Percentiles rank a stretch among this genome's conserved stretches.
These are phyloP conservation scores for Russula sp. DNA, from an alignment of 768 basidiomycete species.

Conservation along the genomic window DNA sequence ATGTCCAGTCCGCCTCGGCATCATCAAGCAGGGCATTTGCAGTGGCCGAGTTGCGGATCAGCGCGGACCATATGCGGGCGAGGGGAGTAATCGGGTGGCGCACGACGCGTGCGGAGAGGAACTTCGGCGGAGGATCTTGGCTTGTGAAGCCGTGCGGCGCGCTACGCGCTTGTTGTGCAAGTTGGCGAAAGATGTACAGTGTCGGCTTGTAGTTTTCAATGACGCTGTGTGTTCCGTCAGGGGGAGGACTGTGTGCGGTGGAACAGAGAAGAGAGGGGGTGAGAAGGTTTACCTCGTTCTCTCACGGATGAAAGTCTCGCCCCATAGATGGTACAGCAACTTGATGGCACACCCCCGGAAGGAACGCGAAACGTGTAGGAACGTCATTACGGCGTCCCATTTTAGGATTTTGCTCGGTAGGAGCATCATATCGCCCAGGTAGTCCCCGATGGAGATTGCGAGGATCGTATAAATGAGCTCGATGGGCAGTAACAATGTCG, in stretches of 20 bases:
- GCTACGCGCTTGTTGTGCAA: conserved; percentile 16
- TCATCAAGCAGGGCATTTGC: conserved; percentile 22
- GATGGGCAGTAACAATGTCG: conserved; percentile 16
- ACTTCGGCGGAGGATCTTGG: conserved; percentile 8
- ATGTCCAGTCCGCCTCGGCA: conserved; percentile 9
- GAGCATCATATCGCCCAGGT: conserved; percentile 24
- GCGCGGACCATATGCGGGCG: conserved; percentile 26
- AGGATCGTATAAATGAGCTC: conserved; percentile 25
- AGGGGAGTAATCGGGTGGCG: conserved; percentile 29
- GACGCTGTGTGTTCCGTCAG: conserved; percentile 18
- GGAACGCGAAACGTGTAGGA: conserved; percentile 26
- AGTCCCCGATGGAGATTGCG: conserved; percentile 24
- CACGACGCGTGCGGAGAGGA: conserved; percentile 25
- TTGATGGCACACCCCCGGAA: conserved; percentile 27
- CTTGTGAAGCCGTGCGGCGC: conserved; percentile 12
- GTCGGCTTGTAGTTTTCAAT: conserved; percentile 29
- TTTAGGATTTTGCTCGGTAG: conserved; percentile 13
- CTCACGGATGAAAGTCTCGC: conserved; percentile 28
- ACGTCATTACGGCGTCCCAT: conserved; percentile 22
- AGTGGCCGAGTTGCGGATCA: conserved; percentile 23
- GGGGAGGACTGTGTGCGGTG: no score
- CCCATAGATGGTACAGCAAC: conserved; percentile 27
- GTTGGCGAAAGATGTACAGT: conserved; percentile 14
- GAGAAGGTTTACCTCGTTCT: conserved; percentile 17
- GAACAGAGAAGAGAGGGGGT: not conserved